Evolutionary conservation across 441 rosid species (phyloP), one percentile per base, ranked within the genome.

Genomic region (Bruguiera hainesii): DNA sequence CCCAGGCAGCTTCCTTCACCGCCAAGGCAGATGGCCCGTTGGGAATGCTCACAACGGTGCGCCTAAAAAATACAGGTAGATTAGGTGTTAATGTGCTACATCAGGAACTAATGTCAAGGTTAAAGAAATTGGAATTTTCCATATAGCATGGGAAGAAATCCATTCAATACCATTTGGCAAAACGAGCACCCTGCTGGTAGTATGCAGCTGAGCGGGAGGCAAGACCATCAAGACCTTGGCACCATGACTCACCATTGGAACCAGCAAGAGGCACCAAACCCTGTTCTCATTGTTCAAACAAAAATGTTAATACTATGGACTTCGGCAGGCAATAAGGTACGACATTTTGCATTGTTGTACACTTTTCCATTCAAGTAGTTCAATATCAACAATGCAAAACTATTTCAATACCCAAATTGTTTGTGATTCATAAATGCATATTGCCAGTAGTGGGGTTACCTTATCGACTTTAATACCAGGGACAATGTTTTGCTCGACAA

Each of bases 1-100:
- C 97, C 97, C 98, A 93, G 73, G 97, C 93, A 0, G 97, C 97
- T 89, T 93, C 98, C 78, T 88, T 88, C 71, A 91, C 94, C 5
- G 96, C 97, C 70, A 94, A 67, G 63, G 93, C 93, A 74, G 96
- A 86, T 64, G 97, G 96, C 53, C 97, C 98, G 31, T 91, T 91
- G 65, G 97, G 98, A 74, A 93, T 91, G 87, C 98, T 93, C 83
- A 89, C 96, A 63, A 93, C 93, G 0, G 95, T 89, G 75, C 98
- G 96, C 98, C 98, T 93, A 79, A 35, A 31, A 61, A 42, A 71
- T 66, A 15, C 63, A 13, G 65, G 33, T 0, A 48, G 42, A 52
- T 42, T 42, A 63, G 19, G 3, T 31, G 66, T 49, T 61, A 49
- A 56, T 13, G n/a, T 48, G 18, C 21, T 20, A 3, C 2, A 29